Conservation (phyloP, 192 early-diverging fungal genomes). For the Umbelopsis isabellina region DNA sequence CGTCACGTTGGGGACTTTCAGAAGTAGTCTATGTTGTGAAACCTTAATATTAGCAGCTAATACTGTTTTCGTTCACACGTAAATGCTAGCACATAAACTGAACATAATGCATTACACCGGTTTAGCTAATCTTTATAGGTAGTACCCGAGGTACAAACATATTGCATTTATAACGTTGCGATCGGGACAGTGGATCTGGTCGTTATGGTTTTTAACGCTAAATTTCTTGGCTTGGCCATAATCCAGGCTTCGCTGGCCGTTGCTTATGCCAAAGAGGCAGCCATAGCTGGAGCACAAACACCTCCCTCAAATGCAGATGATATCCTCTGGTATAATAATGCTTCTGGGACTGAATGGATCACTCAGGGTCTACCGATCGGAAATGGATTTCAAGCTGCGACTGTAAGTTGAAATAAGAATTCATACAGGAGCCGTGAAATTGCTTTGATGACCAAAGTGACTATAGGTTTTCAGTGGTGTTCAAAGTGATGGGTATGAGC, state of each 20-base stretch:
- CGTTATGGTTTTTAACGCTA: background rate
- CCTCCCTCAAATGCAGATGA: background rate
- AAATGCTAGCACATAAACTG: background rate
- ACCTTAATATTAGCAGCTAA: too few species aligned
- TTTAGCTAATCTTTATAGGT: constrained; percentile 9
- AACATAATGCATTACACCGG: background rate
- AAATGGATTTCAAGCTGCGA: constrained; percentile 6
- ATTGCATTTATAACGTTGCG: background rate
- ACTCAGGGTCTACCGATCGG: constrained; percentile 7
- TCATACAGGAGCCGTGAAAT: background rate
- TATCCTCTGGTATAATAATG: constrained; percentile 3
- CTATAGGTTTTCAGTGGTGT: constrained; percentile 6
- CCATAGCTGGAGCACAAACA: background rate
- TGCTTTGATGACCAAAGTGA: too few species aligned
- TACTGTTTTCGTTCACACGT: too few species aligned
- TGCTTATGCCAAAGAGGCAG: background rate
- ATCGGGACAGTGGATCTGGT: background rate
- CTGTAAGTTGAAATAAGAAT: background rate
- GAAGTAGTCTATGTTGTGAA: too few species aligned
- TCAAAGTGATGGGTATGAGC: background rate
- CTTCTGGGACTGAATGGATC: constrained; percentile 4
- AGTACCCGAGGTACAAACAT: constrained; percentile 1
- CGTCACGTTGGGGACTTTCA: too few species aligned
- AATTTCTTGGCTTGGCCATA: background rate
- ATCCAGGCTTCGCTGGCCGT: background rate